Conservation (phyloP, 257 asterid genomes). For the Solanum neorickii region DNA sequence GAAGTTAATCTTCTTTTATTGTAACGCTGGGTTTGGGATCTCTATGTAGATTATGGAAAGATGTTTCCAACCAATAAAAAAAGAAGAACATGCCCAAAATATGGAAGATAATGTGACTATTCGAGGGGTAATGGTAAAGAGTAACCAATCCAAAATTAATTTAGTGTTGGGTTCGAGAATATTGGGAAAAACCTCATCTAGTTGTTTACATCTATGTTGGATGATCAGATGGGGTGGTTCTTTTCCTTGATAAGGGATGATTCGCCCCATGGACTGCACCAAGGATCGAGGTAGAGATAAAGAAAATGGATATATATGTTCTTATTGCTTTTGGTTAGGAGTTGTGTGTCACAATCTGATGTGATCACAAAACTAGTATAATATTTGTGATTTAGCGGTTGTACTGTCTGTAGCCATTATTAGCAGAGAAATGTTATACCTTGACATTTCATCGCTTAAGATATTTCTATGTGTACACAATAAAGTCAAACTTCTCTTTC, state of each 20-base stretch:
- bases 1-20: too few species aligned
- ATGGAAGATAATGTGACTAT: neutral
- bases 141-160: neutral
- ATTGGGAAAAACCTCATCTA: neutral
- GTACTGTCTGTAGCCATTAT: neutral
- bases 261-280: neutral
- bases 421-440: neutral
- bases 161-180: neutral
- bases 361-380: neutral
- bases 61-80: neutral
- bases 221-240: neutral
- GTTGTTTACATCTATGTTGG: neutral
- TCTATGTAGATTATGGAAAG: neutral
- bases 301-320: too few species aligned
- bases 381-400: too few species aligned
- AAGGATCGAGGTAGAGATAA: too few species aligned
- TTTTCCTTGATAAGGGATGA: neutral
- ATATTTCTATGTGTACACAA: neutral
- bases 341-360: neutral
- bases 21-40: neutral
- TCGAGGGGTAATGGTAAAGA: neutral
- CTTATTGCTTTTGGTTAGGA: neutral
- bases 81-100: neutral
- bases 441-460: neutral
- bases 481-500: neutral